Conservation (phyloP, 2,329 filamentous ascomycete species). For the Penicillium concentricum region DNA sequence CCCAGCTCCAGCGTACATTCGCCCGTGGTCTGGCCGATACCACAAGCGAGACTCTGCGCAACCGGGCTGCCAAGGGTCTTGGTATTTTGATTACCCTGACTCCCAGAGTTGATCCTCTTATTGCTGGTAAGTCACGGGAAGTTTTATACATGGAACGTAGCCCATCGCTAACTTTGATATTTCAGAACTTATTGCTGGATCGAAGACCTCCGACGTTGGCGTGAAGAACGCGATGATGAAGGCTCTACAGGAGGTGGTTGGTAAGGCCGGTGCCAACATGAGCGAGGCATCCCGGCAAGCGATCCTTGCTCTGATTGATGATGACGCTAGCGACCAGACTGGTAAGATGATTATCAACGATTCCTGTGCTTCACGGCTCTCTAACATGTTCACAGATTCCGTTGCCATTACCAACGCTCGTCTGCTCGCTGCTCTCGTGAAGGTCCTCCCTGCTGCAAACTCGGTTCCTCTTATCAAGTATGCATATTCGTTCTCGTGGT, state of each 20-base stretch:
- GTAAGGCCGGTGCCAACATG: constrained; percentile 93
- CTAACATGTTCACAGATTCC: constrained; percentile 43
- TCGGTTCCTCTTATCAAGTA: constrained; percentile 61
- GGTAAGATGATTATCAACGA: constrained; percentile 42
- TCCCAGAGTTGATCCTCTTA: constrained; percentile 90
- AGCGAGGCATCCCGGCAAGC: constrained; percentile 81
- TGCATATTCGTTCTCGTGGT: constrained; percentile 13
- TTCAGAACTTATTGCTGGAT: constrained; percentile 88
- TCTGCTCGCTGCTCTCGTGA: constrained; percentile 83
- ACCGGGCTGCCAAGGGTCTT: constrained; percentile 86
- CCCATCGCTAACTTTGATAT: constrained; percentile 3
- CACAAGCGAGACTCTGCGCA: constrained; percentile 82
- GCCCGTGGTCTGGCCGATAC: constrained; percentile 93
- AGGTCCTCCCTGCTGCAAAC: constrained; percentile 73
- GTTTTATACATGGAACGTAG: background rate
- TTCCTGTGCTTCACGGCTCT: constrained; percentile 12
- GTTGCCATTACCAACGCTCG: constrained; percentile 90
- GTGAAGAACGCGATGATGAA: constrained; percentile 96
- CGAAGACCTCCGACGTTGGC: constrained; percentile 81
- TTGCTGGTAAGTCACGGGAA: constrained; percentile 51
- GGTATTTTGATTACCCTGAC: constrained; percentile 95
- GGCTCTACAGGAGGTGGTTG: constrained; percentile 92
- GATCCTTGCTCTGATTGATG: constrained; percentile 86
- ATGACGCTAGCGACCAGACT: constrained; percentile 72
- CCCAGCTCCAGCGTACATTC: constrained; percentile 94